Evolutionary conservation across 2,329 filamentous ascomycete species (phyloP), one percentile per base, ranked within the genome.

Genomic region (Volutella citrinella): DNA sequence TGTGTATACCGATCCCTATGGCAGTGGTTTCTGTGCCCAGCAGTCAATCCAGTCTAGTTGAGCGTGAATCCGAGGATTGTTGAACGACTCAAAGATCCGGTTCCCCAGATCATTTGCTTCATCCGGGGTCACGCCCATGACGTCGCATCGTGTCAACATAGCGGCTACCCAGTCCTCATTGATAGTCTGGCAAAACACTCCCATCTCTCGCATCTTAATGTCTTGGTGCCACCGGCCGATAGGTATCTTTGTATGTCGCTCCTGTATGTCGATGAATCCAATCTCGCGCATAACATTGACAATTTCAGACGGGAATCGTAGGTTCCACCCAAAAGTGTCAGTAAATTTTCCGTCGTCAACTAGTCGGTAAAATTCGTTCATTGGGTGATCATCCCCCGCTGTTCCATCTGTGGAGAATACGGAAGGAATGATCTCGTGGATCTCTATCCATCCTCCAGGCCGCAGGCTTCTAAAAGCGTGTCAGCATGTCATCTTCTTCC

Each of bases 361-460:
- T 16, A 61, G 54, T 10, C 47, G 33, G 36, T 63, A 63, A 14
- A 66, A 45, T 5, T 34, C 45, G 22, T 62, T 56, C 21, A 60
- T 43, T 5, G 59, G 58, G 27, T 64, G 57, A 7, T 54, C 42
- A 10, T 45, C 36, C 5, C 42, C 43, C n/a, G 36, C 43, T 12
- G 46, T 52, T 19, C 49, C 54, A 34, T 67, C 63, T 18, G 57
- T 52, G 12, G 54, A 60, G 20, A 52, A 51, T 13, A 64, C 47
- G 26, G 52, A 44, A 6, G 56, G 52, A 10, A 59, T 40, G 17
- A 58, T 42, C 24, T 66, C 61, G 38, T 65, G 60, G 14, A 61
- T 55, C 32, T 67, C 63, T 28, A 66, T 47, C 61, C 63, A 66
- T 8, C 61, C 62, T n/a, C 63, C 62, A 10, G 61, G 58, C 31